These are phyloP conservation scores for Inga oerstediana DNA, from an alignment of 306 rosid genomes.

Conservation along the genomic window DNA sequence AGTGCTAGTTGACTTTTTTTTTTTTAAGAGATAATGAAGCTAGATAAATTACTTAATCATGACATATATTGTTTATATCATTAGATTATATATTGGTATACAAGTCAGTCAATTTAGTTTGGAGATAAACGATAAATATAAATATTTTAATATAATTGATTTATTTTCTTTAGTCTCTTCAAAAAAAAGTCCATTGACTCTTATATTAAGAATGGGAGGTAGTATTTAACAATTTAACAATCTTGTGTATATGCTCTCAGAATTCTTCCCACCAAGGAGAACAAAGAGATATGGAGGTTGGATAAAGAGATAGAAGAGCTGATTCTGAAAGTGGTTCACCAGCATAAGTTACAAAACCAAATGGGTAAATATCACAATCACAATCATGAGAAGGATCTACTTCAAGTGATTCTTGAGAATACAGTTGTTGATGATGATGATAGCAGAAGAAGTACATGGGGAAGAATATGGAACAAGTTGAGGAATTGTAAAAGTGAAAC, in stretches of 20 bases:
- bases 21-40: no score
- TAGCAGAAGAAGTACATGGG: not conserved
- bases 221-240: not conserved
- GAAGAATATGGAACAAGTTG: not conserved
- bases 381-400: constrained; percentile 30
- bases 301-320: constrained; percentile 40
- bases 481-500: not conserved
- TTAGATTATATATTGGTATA: no score
- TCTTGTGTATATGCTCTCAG: not conserved
- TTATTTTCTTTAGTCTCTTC: no score
- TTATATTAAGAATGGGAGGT: not conserved
- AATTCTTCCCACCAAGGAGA: constrained; percentile 41
- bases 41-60: no score
- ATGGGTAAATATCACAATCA: not conserved
- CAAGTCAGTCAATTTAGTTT: no score
- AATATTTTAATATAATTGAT: no score
- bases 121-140: no score
- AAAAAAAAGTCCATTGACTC: no score
- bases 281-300: constrained; percentile 32
- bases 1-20: no score
- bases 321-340: constrained; percentile 24
- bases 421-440: not conserved
- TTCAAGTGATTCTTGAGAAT: constrained; percentile 28
- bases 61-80: no score
- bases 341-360: constrained; percentile 18